phyloP scores from a whole-genome alignment of 306 rosid genomes.

The Casuarina equisetifolia region DNA sequence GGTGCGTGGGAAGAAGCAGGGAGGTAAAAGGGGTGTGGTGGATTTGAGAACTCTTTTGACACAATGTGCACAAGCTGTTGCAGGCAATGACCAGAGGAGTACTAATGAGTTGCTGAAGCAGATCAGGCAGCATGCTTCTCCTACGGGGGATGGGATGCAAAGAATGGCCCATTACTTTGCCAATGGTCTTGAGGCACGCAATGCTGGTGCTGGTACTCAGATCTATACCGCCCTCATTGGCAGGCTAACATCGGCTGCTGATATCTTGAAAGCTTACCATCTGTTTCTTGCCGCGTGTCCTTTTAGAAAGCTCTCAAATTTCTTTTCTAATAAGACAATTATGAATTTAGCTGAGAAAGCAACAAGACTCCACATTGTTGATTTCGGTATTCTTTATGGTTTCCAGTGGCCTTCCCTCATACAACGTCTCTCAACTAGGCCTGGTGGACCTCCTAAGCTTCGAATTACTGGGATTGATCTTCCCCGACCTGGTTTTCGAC shows the following conservation, averaged over 20 bases:
- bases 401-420: slow-evolving; percentile 44
- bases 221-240: slow-evolving; percentile 33
- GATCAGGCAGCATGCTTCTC: slow-evolving; percentile 39
- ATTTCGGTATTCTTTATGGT: slow-evolving; percentile 37
- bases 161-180: slow-evolving; percentile 42
- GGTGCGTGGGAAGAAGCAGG: slow-evolving; percentile 34
- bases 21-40: slow-evolving; percentile 33
- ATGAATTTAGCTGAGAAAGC: slow-evolving; percentile 37
- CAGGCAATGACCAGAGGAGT: slow-evolving; percentile 30
- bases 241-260: slow-evolving; percentile 41
- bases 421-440: slow-evolving; percentile 28
- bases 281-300: slow-evolving; percentile 40
- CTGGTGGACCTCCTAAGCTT: slow-evolving; percentile 42
- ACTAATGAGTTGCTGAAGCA: slow-evolving; percentile 33
- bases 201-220: slow-evolving; percentile 39
- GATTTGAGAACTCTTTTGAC: slow-evolving; percentile 44
- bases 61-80: slow-evolving; percentile 40
- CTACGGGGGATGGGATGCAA: slow-evolving; percentile 39
- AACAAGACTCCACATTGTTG: slow-evolving; percentile 40
- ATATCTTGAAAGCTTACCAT: slow-evolving; percentile 43
- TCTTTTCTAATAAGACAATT: slow-evolving; percentile 38
- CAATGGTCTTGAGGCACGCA: slow-evolving; percentile 44
- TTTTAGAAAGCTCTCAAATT: slow-evolving; percentile 33
- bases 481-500: slow-evolving; percentile 44
- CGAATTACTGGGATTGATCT: slow-evolving; percentile 43